phyloP scores from a whole-genome alignment of 1,139 yeast genomes.

The Debaryomyces udenii region DNA sequence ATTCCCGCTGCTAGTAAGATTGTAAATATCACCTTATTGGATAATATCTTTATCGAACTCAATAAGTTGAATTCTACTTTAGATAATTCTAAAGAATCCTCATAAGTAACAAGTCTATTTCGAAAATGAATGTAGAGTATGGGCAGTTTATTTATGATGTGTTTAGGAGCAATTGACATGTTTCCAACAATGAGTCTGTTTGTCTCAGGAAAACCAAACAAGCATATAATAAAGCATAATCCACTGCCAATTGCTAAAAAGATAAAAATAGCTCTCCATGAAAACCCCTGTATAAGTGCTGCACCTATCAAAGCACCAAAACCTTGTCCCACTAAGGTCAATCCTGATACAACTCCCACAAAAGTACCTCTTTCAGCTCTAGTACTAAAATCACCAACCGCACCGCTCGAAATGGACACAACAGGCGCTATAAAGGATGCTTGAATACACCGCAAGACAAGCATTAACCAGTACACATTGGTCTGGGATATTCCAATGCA shows the following conservation, averaged over 20 bases:
- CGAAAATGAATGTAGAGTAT: conserved; percentile 26
- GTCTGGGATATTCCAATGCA: conserved; percentile 31
- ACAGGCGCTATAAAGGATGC: conserved; percentile 74
- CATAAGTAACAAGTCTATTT: conserved; percentile 21
- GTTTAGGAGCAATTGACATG: conserved; percentile 53
- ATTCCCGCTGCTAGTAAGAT: conserved; percentile 56
- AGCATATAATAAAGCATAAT: conserved; percentile 34
- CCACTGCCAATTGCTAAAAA: conserved; percentile 67
- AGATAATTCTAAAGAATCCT: conserved; percentile 18
- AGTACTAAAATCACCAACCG: conserved; percentile 58
- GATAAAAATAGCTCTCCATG: conserved; percentile 81
- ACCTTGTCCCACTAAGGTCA: conserved; percentile 72
- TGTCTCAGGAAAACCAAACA: conserved; percentile 68
- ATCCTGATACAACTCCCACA: conserved; percentile 63
- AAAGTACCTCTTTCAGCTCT: conserved; percentile 65
- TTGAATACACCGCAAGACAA: conserved; percentile 56
- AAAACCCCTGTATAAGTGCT: conserved; percentile 56
- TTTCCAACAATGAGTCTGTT: conserved; percentile 70
- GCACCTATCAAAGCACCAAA: conserved; percentile 80
- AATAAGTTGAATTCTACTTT: conserved; percentile 36
- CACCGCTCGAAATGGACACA: conserved; percentile 65
- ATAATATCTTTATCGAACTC: conserved; percentile 48
- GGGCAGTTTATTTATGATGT: conserved; percentile 46
- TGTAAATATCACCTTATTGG: conserved; percentile 30
- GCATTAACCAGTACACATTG: conserved; percentile 29